Evolutionary conservation across 164 flowering plant species (phyloP).

Genomic region (Buxus sempervirens): DNA sequence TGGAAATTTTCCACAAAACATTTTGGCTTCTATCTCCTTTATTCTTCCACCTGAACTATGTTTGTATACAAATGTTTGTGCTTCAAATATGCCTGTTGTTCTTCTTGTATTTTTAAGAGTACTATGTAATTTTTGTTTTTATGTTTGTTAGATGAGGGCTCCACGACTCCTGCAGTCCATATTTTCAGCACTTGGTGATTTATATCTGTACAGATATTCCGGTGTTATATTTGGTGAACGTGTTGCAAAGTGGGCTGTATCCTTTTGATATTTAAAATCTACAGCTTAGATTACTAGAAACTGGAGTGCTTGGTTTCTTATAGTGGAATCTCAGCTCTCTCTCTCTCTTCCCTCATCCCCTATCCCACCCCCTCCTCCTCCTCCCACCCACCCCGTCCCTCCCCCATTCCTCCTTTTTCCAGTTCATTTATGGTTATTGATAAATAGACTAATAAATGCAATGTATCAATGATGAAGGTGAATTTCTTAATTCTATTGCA

Average conservation of each 20-base stretch:
- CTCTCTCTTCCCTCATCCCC: no score
- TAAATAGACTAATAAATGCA: not conserved
- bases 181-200: conserved; percentile 82
- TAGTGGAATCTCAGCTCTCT: not conserved
- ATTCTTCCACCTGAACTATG: not conserved
- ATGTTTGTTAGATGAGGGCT: conserved; percentile 49
- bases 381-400: no score
- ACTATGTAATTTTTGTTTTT: not conserved
- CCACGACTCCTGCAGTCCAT: conserved; percentile 85
- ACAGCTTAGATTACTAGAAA: no score
- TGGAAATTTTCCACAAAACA: not conserved
- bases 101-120: not conserved
- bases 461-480: conserved; percentile 3
- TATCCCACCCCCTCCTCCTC: no score
- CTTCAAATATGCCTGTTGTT: not conserved
- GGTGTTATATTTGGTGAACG: conserved; percentile 46
- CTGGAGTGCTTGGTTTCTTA: no score
- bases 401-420: not conserved
- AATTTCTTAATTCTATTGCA: conserved; percentile 42
- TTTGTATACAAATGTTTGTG: not conserved
- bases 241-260: conserved; percentile 86
- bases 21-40: not conserved
- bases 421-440: not conserved
- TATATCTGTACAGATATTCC: conserved; percentile 73
- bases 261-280: conserved; percentile 41